Conservation (phyloP, 1,284 basidiomycete genomes). For the Rhodotorula sp. region DNA sequence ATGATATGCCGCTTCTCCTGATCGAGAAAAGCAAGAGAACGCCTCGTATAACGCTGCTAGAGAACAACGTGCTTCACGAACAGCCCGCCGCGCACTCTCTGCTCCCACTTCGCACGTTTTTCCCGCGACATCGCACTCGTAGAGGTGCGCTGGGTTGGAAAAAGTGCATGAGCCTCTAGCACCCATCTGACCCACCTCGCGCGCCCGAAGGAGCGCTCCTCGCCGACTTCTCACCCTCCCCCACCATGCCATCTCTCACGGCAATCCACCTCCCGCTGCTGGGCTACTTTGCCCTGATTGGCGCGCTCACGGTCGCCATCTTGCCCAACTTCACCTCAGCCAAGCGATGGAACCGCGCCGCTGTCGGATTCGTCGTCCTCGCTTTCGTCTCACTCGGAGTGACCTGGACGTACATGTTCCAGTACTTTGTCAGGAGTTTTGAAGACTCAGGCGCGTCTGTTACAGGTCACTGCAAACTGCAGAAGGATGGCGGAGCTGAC, state of each 20-base stretch:
- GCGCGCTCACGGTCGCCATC: slow-evolving; percentile 51
- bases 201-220: neutral
- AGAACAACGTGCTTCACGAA: no score
- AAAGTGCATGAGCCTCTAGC: no score
- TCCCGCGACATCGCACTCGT: no score
- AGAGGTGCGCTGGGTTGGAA: no score
- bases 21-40: no score
- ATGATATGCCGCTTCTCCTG: no score
- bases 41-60: no score
- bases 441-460: slow-evolving; percentile 25
- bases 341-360: neutral
- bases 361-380: slow-evolving; percentile 24
- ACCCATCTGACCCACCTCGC: no score
- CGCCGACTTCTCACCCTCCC: neutral
- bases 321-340: slow-evolving; percentile 34
- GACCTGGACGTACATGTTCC: slow-evolving; percentile 45
- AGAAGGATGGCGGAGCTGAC: no score
- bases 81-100: no score
- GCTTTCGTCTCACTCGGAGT: slow-evolving; percentile 23
- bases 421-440: slow-evolving; percentile 45
- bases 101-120: no score
- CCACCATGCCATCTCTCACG: slow-evolving; percentile 1
- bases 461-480: neutral
- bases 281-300: slow-evolving; percentile 57
- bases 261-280: slow-evolving; percentile 49